A percentile compares a stretch with the other conserved stretches of the same genome.
Conservation (phyloP, 2,329 filamentous ascomycete genomes). For the Beauveria brongniartii region DNA sequence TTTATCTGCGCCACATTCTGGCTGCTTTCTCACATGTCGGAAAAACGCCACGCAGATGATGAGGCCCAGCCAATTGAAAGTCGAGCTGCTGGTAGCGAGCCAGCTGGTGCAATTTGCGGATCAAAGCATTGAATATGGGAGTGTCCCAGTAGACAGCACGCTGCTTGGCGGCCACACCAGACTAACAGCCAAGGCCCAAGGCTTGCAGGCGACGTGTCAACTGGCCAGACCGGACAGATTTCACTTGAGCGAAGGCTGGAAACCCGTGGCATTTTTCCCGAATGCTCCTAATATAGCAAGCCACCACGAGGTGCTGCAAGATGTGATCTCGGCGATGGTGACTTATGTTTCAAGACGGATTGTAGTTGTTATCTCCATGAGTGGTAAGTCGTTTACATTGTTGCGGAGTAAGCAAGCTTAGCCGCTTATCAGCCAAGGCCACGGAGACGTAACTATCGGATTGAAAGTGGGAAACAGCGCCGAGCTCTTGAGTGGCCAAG, state of each 20-base stretch:
- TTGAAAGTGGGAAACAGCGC: background rate
- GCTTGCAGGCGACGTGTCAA: background rate
- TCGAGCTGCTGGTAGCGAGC: background rate
- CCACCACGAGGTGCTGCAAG: conserved; percentile 6
- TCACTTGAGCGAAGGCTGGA: background rate
- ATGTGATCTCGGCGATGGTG: conserved; percentile 1
- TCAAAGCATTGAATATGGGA: background rate
- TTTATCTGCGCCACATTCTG: background rate
- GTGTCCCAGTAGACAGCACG: background rate
- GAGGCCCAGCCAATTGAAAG: background rate
- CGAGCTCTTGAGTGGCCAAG: background rate
- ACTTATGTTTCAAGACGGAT: background rate
- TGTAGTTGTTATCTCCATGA: background rate
- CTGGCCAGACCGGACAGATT: background rate
- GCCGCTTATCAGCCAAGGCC: conserved; percentile 1
- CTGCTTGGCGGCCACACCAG: background rate
- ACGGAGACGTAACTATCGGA: background rate
- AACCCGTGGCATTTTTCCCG: background rate
- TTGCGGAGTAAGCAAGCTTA: background rate
- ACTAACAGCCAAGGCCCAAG: background rate
- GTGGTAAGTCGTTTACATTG: background rate
- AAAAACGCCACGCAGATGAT: background rate
- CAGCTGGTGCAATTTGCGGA: background rate
- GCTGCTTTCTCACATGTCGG: background rate
- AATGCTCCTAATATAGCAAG: background rate